phyloP scores from a whole-genome alignment of 805 yeast genomes.

The Candida coquimbonensis region DNA sequence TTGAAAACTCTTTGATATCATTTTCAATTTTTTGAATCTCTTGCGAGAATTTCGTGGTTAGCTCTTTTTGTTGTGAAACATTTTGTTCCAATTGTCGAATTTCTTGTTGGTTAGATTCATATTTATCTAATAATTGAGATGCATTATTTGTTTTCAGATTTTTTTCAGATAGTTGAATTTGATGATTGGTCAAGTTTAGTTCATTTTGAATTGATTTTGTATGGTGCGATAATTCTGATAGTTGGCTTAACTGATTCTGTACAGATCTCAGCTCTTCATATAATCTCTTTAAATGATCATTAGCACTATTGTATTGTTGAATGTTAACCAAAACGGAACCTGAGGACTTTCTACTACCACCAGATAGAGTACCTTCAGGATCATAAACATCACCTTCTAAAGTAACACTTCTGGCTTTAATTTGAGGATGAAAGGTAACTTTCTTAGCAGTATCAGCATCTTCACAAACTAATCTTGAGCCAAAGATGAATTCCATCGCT shows the following conservation, averaged over 20 bases:
- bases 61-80: constrained; percentile 30
- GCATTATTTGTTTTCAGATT: constrained; percentile 51
- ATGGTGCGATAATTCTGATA: constrained; percentile 36
- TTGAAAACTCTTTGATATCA: constrained; percentile 77
- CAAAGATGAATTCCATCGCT: constrained; percentile 92
- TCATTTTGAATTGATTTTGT: constrained; percentile 55
- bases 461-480: constrained; percentile 78
- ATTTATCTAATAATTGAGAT: constrained; percentile 45
- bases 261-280: constrained; percentile 37
- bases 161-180: constrained; percentile 46
- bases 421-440: constrained; percentile 80
- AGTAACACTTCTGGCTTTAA: constrained; percentile 79
- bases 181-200: constrained; percentile 50
- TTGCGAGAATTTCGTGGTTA: constrained; percentile 25
- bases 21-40: constrained; percentile 52
- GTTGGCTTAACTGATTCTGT: constrained; percentile 33
- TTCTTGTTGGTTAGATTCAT: constrained; percentile 38
- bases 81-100: constrained; percentile 33
- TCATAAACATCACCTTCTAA: constrained; percentile 91
- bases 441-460: constrained; percentile 84
- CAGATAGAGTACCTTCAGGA: constrained; percentile 92
- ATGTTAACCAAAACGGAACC: constrained; percentile 56
- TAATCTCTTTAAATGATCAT: constrained; percentile 31
- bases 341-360: constrained; percentile 72
- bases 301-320: constrained; percentile 52